Conservation (phyloP, 1,284 basidiomycete genomes). For the Cutaneotrichosporon sp. region DNA sequence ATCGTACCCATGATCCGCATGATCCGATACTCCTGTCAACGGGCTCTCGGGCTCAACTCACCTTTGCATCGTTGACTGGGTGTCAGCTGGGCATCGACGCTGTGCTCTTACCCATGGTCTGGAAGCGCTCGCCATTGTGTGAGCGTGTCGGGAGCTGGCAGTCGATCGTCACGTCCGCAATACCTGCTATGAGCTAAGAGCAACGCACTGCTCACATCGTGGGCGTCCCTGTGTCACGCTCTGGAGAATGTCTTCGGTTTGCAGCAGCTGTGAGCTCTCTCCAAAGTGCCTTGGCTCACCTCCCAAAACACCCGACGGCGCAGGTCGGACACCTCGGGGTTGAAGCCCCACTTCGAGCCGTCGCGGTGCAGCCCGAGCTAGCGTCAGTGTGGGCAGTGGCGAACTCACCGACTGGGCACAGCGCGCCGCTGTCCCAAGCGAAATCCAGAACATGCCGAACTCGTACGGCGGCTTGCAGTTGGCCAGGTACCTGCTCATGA, state of each 20-base stretch:
- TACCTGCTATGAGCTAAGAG: too few species aligned
- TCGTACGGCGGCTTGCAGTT: slow-evolving; percentile 4
- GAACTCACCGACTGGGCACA: slow-evolving; percentile 13
- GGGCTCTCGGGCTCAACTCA: too few species aligned
- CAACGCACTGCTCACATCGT: too few species aligned
- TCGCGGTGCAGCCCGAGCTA: slow-evolving; percentile 3
- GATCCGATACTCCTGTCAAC: slow-evolving; percentile 24
- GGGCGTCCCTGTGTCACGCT: slow-evolving; percentile 23
- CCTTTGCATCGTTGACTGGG: too few species aligned
- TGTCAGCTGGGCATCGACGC: too few species aligned
- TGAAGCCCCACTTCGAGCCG: not conserved
- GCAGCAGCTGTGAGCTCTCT: slow-evolving; percentile 11
- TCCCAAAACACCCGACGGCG: slow-evolving; percentile 4
- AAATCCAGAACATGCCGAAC: slow-evolving; percentile 16
- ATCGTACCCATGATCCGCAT: slow-evolving; percentile 14
- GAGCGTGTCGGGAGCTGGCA: not conserved
- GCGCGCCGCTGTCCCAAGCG: slow-evolving; percentile 21
- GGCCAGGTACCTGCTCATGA: slow-evolving; percentile 18
- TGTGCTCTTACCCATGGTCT: not conserved
- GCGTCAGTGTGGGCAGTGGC: not conserved
- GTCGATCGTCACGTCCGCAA: slow-evolving; percentile 10
- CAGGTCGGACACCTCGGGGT: not conserved
- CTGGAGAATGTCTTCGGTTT: slow-evolving; percentile 24
- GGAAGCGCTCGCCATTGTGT: not conserved
- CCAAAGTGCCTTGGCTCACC: too few species aligned